Evolutionary conservation across 2,329 filamentous ascomycete species (phyloP), one percentile per base, ranked within the genome.

Genomic region (Fusarium sp.): DNA sequence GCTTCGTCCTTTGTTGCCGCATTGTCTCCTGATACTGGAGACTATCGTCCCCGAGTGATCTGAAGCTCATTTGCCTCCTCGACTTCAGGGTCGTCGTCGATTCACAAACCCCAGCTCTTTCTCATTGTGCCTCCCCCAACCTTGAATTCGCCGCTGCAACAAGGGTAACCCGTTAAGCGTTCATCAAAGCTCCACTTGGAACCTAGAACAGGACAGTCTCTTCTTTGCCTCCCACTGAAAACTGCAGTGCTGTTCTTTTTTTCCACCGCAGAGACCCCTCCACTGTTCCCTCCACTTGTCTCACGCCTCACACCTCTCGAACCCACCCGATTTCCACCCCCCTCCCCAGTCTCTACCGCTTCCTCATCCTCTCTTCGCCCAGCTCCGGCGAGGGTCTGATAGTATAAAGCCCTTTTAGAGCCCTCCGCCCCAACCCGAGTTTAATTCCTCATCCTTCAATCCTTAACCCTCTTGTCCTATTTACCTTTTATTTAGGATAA

Each of bases 381-480:
- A 63, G 63, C 63, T 68, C 73, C 58, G 53, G 68, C 64, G 66
- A 60, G 63, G 64, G 32, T 68, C 66, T 73, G 66, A 72, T 76
- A 50, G 62, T 66, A 76, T 76, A 76, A 76, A 75, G 66, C 50
- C 66, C 73, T 69, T 75, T 74, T 69, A 60, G 63, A 71, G 46
- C 56, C 73, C 74, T 71, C 71, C 71, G 51, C 73, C 65, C 69
- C 74, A 74, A 69, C 73, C 57, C 54, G 23, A 34, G 14, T 41
- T 34, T 41, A 27, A 41, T 42, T 53, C 49, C 21, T 61, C 57
- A 62, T 71, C 55, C 59, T 58, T 57, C 63, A 58, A 48, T 55
- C 54, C 47, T 68, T 60, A 42, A 51, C 51, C 30, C 28, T 32
- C 40, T 49, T 41, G 45, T 51, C 46, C 43, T 42, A 34, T 47